phyloP scores from a whole-genome alignment of 495 filamentous ascomycete species.

The Hyphodiscus hymeniophilus region DNA sequence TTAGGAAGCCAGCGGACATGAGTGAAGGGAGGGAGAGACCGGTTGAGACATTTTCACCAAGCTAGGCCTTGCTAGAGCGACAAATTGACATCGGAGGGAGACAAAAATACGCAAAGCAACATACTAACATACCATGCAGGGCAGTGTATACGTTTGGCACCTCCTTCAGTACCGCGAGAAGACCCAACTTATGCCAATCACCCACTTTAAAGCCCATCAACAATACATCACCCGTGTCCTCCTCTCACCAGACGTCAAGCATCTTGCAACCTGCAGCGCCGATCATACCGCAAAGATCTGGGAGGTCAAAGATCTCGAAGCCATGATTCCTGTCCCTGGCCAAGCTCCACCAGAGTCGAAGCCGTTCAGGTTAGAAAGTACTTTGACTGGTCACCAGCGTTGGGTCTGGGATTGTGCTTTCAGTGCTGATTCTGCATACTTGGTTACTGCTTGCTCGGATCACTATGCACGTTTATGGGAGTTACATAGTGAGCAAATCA shows the following conservation, averaged over 20 bases:
- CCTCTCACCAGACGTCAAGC: constrained; percentile 93
- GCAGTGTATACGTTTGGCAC: constrained; percentile 94
- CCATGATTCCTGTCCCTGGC: constrained; percentile 17
- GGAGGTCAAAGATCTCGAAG: constrained; percentile 60
- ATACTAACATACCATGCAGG: constrained; percentile 40
- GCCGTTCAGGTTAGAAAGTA: constrained; percentile 76
- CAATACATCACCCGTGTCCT: constrained; percentile 94
- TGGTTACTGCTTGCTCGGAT: constrained; percentile 96
- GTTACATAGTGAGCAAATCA: constrained; percentile 72
- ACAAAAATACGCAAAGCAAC: not conserved
- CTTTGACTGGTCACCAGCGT: constrained; percentile 85
- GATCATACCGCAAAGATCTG: constrained; percentile 98
- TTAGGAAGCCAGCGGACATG: no score
- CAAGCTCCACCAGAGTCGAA: constrained; percentile 13
- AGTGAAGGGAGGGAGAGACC: no score
- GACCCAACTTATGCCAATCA: constrained; percentile 83
- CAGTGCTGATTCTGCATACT: constrained; percentile 89
- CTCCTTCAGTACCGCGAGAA: constrained; percentile 76
- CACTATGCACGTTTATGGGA: constrained; percentile 98
- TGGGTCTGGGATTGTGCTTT: constrained; percentile 99
- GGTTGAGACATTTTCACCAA: no score
- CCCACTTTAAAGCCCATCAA: constrained; percentile 85
- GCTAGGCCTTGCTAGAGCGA: no score
- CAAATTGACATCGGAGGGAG: no score
- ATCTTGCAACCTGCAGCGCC: constrained; percentile 93